phyloP scores from a whole-genome alignment of 2,329 filamentous ascomycete species.

The Pseudogymnoascus sp. region DNA sequence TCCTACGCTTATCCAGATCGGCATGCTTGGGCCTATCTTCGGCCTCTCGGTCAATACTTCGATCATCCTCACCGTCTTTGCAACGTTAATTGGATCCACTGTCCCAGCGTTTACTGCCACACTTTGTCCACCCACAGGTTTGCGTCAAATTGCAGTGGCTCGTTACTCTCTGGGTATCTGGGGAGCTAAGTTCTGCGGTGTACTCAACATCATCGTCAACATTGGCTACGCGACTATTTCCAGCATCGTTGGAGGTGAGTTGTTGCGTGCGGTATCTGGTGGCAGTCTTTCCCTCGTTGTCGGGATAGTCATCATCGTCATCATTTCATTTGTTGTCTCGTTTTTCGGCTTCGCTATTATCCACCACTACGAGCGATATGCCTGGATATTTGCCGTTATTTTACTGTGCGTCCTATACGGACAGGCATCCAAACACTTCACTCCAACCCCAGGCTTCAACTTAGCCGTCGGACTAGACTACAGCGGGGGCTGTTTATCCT shows the following conservation, averaged over 20 bases:
- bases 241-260: constrained; percentile 51
- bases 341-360: constrained; percentile 51
- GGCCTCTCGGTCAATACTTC: constrained; percentile 21
- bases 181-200: constrained; percentile 23
- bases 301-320: constrained; percentile 52
- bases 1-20: constrained; percentile 17
- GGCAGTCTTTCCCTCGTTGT: constrained; percentile 43
- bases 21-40: constrained; percentile 22
- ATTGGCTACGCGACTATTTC: constrained; percentile 55
- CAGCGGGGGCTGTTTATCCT: constrained; percentile 9
- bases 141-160: constrained; percentile 24
- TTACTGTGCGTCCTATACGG: constrained; percentile 17
- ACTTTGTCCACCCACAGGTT: constrained; percentile 16
- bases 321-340: constrained; percentile 47
- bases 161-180: constrained; percentile 26
- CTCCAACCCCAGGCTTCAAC: constrained; percentile 10
- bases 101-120: constrained; percentile 17
- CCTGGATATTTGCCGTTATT: constrained; percentile 48
- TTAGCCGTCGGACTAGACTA: constrained; percentile 10
- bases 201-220: constrained; percentile 24
- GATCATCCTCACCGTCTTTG: constrained; percentile 22
- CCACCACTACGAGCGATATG: constrained; percentile 49
- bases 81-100: constrained; percentile 18
- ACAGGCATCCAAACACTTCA: constrained; percentile 15
- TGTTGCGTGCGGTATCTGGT: constrained; percentile 43